Evolutionary conservation across 768 basidiomycete genomes (phyloP).

Genomic region (Russula abietina): DNA sequence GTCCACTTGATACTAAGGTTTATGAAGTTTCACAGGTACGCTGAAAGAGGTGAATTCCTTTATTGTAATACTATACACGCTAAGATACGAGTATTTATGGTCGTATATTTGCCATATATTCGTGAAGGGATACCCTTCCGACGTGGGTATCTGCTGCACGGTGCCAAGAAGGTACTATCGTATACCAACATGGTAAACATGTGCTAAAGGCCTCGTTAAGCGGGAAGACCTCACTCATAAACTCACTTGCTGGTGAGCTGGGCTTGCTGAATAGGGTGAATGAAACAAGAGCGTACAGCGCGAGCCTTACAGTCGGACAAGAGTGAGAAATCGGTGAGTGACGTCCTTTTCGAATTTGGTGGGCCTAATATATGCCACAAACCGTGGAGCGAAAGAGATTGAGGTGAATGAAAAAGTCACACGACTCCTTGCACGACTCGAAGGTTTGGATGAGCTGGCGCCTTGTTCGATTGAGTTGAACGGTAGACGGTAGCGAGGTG

Average conservation of each 20-base stretch:
- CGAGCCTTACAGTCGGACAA: too few species aligned
- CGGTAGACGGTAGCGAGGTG: not conserved
- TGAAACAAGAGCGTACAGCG: too few species aligned
- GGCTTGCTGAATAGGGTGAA: too few species aligned
- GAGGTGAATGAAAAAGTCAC: constrained; percentile 32
- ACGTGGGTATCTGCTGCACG: constrained; percentile 77
- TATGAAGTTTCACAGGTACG: constrained; percentile 56
- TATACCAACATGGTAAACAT: not conserved
- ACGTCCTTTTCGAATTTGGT: not conserved
- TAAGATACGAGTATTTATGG: not conserved
- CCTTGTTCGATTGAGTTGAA: not conserved
- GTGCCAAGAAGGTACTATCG: constrained; percentile 68
- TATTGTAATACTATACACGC: not conserved
- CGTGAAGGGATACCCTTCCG: constrained; percentile 78
- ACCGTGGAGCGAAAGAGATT: constrained; percentile 79
- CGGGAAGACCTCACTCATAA: constrained; percentile 81
- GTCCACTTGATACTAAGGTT: constrained; percentile 8
- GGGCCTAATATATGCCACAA: constrained; percentile 15
- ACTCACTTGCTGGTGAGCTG: constrained; percentile 78
- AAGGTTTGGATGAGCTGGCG: too few species aligned
- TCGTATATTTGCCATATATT: constrained; percentile 6
- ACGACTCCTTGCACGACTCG: too few species aligned
- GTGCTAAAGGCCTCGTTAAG: constrained; percentile 36
- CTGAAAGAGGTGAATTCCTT: constrained; percentile 66
- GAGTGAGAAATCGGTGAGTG: too few species aligned